Evolutionary conservation across 1,284 basidiomycete genomes (phyloP).

Genomic region (Psilocybe mexicana): DNA sequence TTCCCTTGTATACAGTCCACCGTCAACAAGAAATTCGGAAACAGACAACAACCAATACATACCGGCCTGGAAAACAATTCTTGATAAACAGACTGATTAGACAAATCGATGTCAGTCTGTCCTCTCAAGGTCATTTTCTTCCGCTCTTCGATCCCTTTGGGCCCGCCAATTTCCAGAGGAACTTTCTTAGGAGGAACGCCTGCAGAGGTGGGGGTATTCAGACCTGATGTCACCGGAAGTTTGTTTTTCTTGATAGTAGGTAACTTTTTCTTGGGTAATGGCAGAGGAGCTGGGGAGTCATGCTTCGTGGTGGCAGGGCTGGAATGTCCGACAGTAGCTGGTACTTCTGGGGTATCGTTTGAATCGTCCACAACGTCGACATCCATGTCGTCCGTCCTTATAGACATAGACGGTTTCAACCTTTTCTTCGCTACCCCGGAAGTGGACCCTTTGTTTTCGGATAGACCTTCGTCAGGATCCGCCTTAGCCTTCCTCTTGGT

Average conservation of each 20-base stretch:
- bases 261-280: constrained; percentile 59
- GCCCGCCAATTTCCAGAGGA: constrained; percentile 16
- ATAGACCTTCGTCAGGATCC: constrained; percentile 12
- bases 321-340: constrained; percentile 13
- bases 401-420: constrained; percentile 18
- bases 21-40: neutral
- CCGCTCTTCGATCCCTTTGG: constrained; percentile 25
- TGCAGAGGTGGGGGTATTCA: constrained; percentile 25
- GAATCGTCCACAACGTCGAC: constrained; percentile 34
- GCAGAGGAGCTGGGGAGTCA: constrained; percentile 27
- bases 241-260: constrained; percentile 78
- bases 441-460: constrained; percentile 15
- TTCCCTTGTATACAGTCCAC: constrained; percentile 9
- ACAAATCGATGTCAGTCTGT: constrained; percentile 63
- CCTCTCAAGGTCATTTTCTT: constrained; percentile 33
- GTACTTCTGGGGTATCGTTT: constrained; percentile 18
- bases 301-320: constrained; percentile 29
- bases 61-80: constrained; percentile 64
- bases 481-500: constrained; percentile 27
- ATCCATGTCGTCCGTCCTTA: constrained; percentile 28
- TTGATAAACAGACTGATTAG: constrained; percentile 60
- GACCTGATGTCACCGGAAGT: constrained; percentile 19
- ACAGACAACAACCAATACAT: constrained; percentile 24
- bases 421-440: constrained; percentile 16
- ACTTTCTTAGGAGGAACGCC: constrained; percentile 18